Percentiles rank a stretch among this genome's conserved stretches.
These are phyloP conservation scores for Capsicum pubescens DNA, from an alignment of 257 asterid species.

Conservation along the genomic window DNA sequence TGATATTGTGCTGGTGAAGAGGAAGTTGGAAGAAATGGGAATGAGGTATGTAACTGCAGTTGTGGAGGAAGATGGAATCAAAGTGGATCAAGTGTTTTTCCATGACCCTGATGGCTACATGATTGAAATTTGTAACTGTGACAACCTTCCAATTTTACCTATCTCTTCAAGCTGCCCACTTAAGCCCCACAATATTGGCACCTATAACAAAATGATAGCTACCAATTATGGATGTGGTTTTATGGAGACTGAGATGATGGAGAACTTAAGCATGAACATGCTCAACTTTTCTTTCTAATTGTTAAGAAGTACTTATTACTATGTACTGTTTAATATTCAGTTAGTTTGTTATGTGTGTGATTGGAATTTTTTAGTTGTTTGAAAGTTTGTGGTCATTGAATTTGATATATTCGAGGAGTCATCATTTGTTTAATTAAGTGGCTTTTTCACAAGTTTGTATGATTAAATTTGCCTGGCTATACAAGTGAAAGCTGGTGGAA, in stretches of 20 bases:
- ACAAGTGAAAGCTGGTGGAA: constrained; percentile 10
- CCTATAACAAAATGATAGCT: constrained; percentile 28
- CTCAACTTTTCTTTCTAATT: constrained; percentile 47
- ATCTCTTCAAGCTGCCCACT: constrained; percentile 36
- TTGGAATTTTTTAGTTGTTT: not conserved
- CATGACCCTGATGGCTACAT: constrained; percentile 57
- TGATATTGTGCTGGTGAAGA: constrained; percentile 42
- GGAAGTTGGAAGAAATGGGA: constrained; percentile 44
- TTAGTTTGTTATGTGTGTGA: not conserved
- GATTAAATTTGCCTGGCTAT: not conserved
- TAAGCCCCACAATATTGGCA: constrained; percentile 24
- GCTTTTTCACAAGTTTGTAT: not conserved
- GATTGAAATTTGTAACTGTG: constrained; percentile 52
- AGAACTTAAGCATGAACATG: constrained; percentile 47
- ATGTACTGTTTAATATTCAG: not conserved
- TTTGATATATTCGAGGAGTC: not conserved
- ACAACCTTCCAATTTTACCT: constrained; percentile 43
- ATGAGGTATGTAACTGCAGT: constrained; percentile 38
- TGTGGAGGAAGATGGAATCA: constrained; percentile 46
- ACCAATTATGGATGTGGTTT: constrained; percentile 24
- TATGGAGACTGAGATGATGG: constrained; percentile 44
- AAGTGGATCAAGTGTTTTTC: constrained; percentile 51
- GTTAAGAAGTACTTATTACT: too few species aligned
- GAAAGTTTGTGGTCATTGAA: not conserved
- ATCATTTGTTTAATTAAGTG: constrained; percentile 18